phyloP scores from a whole-genome alignment of 176 grass and related monocot genomes.

The Dendrocalamus sinicus region DNA sequence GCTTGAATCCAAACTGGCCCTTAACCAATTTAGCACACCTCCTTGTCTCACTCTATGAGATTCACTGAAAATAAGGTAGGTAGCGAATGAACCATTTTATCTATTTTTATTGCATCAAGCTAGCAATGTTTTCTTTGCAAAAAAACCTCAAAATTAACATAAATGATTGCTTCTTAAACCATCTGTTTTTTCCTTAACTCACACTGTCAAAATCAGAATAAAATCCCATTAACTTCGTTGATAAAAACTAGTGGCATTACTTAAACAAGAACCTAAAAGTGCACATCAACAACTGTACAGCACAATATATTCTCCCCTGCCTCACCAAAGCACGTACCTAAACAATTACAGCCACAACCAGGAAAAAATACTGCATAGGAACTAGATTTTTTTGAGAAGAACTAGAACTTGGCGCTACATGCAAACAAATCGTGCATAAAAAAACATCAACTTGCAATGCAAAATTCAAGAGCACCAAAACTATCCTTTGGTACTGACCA shows the following conservation, averaged over 20 bases:
- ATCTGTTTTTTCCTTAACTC: not conserved
- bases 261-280: too few species aligned
- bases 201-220: not conserved
- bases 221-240: not conserved
- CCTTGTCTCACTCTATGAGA: not conserved
- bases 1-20: not conserved
- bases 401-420: not conserved
- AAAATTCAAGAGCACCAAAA: not conserved
- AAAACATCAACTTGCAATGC: not conserved
- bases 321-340: not conserved
- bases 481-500: not conserved
- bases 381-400: not conserved
- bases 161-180: not conserved
- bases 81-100: not conserved
- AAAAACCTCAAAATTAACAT: not conserved
- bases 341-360: conserved; percentile 16
- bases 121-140: not conserved
- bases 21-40: not conserved
- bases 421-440: not conserved
- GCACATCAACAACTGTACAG: not conserved
- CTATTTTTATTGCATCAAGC: not conserved
- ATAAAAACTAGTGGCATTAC: not conserved
- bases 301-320: not conserved
- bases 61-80: not conserved
- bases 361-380: not conserved